These are phyloP conservation scores for Wickerhamiella shivajii DNA, from an alignment of 805 yeast genomes.

Conservation along the genomic window DNA sequence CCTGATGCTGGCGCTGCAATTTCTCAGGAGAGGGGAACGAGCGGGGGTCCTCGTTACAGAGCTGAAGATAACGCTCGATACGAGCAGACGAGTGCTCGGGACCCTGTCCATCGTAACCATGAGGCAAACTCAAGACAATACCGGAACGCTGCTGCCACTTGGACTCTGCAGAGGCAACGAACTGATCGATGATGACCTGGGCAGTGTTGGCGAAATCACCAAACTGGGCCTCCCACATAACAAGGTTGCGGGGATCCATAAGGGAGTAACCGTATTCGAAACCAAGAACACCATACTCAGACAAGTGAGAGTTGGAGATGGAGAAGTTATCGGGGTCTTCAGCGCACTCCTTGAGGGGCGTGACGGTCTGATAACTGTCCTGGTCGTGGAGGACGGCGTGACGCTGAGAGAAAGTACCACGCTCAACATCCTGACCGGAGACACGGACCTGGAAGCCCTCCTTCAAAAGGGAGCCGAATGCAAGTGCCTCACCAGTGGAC, in stretches of 20 bases:
- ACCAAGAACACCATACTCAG: constrained; percentile 99
- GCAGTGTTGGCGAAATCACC: constrained; percentile 99
- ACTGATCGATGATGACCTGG: constrained; percentile 94
- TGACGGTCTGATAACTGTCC: constrained; percentile 62
- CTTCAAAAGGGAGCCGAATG: constrained; percentile 77
- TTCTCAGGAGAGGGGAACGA: constrained; percentile 79
- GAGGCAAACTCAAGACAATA: constrained; percentile 86
- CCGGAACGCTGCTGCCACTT: constrained; percentile 99
- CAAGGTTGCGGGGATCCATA: constrained; percentile 92
- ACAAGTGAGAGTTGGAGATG: constrained; percentile 86
- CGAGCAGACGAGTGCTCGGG: constrained; percentile 99
- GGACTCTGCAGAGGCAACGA: constrained; percentile 89
- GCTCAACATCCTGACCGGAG: constrained; percentile 98
- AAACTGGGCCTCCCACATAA: constrained; percentile 98
- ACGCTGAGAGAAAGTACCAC: constrained; percentile 99
- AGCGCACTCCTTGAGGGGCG: constrained; percentile 69
- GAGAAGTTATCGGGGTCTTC: constrained; percentile 75
- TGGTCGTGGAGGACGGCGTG: constrained; percentile 98
- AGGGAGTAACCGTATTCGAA: constrained; percentile 97
- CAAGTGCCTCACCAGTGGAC: constrained; percentile 99
- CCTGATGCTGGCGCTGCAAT: constrained; percentile 95
- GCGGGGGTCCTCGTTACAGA: constrained; percentile 93
- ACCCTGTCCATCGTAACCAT: constrained; percentile 99
- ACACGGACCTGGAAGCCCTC: constrained; percentile 97
- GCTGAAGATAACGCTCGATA: constrained; percentile 88